A percentile compares a stretch with the other conserved stretches of the same genome.
Conservation (phyloP, 78 protist species). For the Isochrysis galbana region DNA sequence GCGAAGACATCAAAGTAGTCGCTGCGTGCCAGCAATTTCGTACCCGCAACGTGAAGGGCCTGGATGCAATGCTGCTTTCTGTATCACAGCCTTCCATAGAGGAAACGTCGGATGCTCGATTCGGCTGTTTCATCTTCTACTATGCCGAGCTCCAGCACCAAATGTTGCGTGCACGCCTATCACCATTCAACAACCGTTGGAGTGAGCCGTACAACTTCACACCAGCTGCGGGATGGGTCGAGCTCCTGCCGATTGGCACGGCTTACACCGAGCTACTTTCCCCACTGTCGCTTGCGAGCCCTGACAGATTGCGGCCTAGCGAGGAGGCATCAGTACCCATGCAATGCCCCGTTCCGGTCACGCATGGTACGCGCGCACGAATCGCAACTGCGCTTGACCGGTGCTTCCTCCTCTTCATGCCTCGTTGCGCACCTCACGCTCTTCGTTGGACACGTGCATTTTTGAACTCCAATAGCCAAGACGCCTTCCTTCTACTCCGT, state of each 20-base stretch:
- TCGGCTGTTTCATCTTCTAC: not conserved
- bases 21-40: not conserved
- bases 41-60: not conserved
- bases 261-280: not conserved
- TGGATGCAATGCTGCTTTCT: not conserved
- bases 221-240: not conserved
- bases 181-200: constrained; percentile 10
- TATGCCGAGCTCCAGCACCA: not conserved
- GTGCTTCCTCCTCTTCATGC: not conserved
- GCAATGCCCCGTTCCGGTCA: not conserved
- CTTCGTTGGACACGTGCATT: too few relatives aligned
- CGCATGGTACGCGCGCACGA: not conserved
- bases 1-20: not conserved
- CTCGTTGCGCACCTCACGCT: not conserved
- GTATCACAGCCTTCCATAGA: not conserved
- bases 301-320: not conserved
- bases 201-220: not conserved
- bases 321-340: not conserved
- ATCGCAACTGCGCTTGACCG: not conserved
- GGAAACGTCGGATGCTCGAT: not conserved
- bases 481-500: too few relatives aligned
- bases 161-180: not conserved
- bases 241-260: not conserved
- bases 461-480: too few relatives aligned
- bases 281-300: not conserved